A percentile compares a stretch with the other conserved stretches of the same genome.
Conservation (phyloP, 148 eudicot genomes). For the Heliamphora exappendiculata region DNA sequence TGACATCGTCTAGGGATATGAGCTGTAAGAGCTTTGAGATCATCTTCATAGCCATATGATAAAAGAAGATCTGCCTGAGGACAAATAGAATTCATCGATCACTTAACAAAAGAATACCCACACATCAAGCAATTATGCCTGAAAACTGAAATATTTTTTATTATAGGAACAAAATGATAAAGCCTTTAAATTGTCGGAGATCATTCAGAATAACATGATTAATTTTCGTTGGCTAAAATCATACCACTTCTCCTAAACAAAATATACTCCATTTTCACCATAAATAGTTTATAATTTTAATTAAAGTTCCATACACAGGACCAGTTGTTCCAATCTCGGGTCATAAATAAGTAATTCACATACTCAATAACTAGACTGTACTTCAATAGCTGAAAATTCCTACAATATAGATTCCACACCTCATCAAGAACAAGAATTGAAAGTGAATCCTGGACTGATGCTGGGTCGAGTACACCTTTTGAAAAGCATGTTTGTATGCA, state of each 20-base stretch:
- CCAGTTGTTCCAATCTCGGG: neutral
- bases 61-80: slow-evolving; percentile 93
- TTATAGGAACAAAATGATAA: neutral
- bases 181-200: neutral
- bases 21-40: slow-evolving; percentile 61
- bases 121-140: neutral
- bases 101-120: neutral
- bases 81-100: slow-evolving; percentile 7
- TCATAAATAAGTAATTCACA: neutral
- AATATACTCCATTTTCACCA: neutral
- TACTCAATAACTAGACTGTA: neutral
- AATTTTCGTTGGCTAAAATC: too few relatives aligned
- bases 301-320: neutral
- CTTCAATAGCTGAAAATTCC: neutral
- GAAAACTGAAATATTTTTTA: too few relatives aligned
- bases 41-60: slow-evolving; percentile 87
- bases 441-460: slow-evolving; percentile 72
- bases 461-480: slow-evolving; percentile 44
- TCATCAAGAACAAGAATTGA: slow-evolving; percentile 85
- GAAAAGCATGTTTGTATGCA: slow-evolving; percentile 65
- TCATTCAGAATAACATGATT: too few relatives aligned
- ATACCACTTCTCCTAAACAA: neutral
- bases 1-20: slow-evolving; percentile 84
- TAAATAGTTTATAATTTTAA: neutral
- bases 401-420: slow-evolving; percentile 32